A percentile compares a stretch with the other conserved stretches of the same genome.
phyloP scores from a whole-genome alignment of 148 eudicot genomes.

The Nyssa sinensis region DNA sequence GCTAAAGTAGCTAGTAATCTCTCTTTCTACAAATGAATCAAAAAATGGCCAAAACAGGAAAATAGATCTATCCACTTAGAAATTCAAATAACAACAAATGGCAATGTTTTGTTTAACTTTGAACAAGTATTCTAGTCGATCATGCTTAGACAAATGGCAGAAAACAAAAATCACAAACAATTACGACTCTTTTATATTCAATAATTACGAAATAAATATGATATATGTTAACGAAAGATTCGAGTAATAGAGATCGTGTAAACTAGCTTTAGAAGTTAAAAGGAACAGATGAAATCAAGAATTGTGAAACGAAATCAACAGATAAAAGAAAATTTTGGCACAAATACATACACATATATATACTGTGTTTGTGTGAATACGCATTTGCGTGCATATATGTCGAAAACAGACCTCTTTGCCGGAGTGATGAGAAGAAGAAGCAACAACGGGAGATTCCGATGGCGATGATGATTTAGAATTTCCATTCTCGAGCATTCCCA shows the following conservation, averaged over 20 bases:
- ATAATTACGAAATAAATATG: background rate
- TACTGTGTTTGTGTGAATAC: too few species aligned
- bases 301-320: background rate
- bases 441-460: slow-evolving; percentile 20
- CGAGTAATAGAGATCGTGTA: background rate
- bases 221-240: too few species aligned
- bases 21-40: background rate
- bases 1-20: background rate
- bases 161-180: background rate
- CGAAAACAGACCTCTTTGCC: slow-evolving; percentile 46
- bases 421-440: slow-evolving; percentile 28
- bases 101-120: too few species aligned
- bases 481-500: slow-evolving; percentile 17
- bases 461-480: slow-evolving; percentile 42
- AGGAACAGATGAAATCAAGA: background rate
- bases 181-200: background rate
- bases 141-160: too few species aligned
- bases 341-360: background rate
- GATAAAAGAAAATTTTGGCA: background rate
- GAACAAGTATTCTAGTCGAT: too few species aligned
- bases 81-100: too few species aligned
- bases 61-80: too few species aligned
- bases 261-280: background rate
- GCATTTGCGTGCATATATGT: background rate
- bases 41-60: too few species aligned